Percentiles rank a stretch among this genome's conserved stretches.
Conservation (phyloP, 257 asterid genomes). For the Perilla frutescens region DNA sequence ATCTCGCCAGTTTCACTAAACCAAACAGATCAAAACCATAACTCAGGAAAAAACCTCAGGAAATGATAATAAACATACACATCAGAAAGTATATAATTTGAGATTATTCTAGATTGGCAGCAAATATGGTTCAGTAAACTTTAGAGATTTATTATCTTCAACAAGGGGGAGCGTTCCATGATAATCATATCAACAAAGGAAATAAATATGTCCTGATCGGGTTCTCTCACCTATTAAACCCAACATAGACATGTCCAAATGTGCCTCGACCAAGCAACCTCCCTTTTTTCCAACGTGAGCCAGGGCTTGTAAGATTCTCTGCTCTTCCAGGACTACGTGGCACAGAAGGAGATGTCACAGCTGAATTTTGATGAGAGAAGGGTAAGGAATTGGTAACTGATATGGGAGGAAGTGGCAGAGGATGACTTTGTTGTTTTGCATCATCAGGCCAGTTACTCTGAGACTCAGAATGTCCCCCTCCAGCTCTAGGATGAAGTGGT, state of each 20-base stretch:
- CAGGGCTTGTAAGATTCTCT: slow-evolving; percentile 83
- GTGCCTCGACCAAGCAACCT: slow-evolving; percentile 96
- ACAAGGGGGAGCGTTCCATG: background rate
- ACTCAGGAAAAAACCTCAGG: slow-evolving; percentile 27
- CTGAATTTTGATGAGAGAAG: slow-evolving; percentile 87
- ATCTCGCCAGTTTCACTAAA: slow-evolving; percentile 92
- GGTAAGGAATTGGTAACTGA: slow-evolving; percentile 62
- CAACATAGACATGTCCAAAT: slow-evolving; percentile 97
- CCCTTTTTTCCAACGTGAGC: slow-evolving; percentile 98
- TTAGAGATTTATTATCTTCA: slow-evolving; percentile 19
- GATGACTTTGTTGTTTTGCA: slow-evolving; percentile 83
- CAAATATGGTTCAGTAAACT: slow-evolving; percentile 18
- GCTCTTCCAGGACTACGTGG: slow-evolving; percentile 98
- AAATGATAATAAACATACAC: slow-evolving; percentile 20
- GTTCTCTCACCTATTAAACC: slow-evolving; percentile 80
- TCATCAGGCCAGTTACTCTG: slow-evolving; percentile 81
- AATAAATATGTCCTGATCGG: slow-evolving; percentile 22
- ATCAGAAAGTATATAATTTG: background rate
- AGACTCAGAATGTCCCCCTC: slow-evolving; percentile 73
- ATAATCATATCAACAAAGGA: background rate
- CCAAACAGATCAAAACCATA: slow-evolving; percentile 31
- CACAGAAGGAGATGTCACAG: slow-evolving; percentile 86
- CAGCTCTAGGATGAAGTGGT: slow-evolving; percentile 94
- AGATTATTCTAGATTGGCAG: slow-evolving; percentile 13
- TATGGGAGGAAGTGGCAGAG: slow-evolving; percentile 95